Conservation (phyloP, 192 early-diverging fungal species). For the Rhizophagus clarus region DNA sequence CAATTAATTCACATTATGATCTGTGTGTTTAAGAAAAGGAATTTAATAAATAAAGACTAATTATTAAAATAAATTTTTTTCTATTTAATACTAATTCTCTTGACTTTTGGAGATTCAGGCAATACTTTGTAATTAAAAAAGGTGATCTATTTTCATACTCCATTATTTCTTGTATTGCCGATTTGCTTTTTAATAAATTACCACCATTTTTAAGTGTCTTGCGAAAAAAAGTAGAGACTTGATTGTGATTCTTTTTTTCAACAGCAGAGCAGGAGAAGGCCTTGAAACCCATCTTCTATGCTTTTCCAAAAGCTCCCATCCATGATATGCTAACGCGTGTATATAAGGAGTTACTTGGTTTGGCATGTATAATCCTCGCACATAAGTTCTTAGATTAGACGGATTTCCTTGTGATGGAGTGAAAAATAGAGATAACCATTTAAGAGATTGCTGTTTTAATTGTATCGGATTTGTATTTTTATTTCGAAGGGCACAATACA, state of each 20-base stretch:
- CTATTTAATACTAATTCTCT: too few species aligned
- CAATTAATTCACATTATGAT: too few species aligned
- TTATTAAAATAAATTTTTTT: too few species aligned
- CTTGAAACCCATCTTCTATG: neutral
- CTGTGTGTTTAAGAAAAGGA: too few species aligned
- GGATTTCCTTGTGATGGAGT: neutral
- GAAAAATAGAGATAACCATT: neutral
- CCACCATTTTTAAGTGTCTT: neutral
- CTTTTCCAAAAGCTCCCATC: neutral
- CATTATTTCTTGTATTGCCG: neutral
- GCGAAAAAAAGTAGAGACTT: neutral
- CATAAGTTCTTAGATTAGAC: neutral
- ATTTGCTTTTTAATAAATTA: neutral
- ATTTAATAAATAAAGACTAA: too few species aligned
- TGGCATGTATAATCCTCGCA: constrained; percentile 8
- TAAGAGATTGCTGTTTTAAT: neutral
- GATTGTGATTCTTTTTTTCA: neutral
- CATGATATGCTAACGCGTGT: neutral
- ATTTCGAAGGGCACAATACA: neutral
- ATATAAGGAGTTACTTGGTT: constrained; percentile 17
- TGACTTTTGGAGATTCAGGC: too few species aligned
- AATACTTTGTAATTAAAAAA: too few species aligned
- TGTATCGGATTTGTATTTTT: neutral
- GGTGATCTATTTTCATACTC: constrained; percentile 11
- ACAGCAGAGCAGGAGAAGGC: neutral